Evolutionary conservation across 2,329 filamentous ascomycete genomes (phyloP), one percentile per base, ranked within the genome.

Genomic region (Metarhizium guizhouense): DNA sequence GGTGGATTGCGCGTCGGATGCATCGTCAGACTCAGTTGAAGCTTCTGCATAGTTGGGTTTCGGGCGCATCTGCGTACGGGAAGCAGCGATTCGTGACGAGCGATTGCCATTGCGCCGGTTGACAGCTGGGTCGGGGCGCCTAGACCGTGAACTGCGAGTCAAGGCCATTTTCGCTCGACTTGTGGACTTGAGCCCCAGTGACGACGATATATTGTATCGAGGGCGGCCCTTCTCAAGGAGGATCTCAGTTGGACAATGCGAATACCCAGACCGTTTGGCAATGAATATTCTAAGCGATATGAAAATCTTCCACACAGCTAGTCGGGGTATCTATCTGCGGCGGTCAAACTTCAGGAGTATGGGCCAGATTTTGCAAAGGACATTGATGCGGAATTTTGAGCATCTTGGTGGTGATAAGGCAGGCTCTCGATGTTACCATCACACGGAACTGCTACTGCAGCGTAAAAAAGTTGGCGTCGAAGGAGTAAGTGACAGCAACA

Each of bases 91-190:
- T 42, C 56, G 61, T 20, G 61, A 58, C 29, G 58, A 36, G 53
- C 59, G 63, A n/a, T 58, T 58, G 32, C 59, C 56, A 43, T 67
- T 66, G 57, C 63, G 64, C 59, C 59, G 60, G 54, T 58, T 52
- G 20, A 58, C 49, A 54, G 32, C 30, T 51, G 18, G 30, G 48
- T 34, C 25, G 25, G 43, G 11, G 10, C 38, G 55, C 36, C 34
- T n/a, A 36, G 56, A 47, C 16, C 53, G 25, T 47, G 51, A 51
- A 8, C 43, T 65, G 58, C 66, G 62, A 40, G 64, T 69, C 38
- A 63, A 60, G 43, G 65, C 64, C 68, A 70, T 70, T 20, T 45
- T 34, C 25, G 32, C 11, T 45, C 7, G n/a, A 45, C 7, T 6
- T 18, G 40, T 14, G 40, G n/a, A 42, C 42, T 45, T 20, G 16